Conservation (phyloP, 208 protist species). For the Naegleria fowleri region DNA sequence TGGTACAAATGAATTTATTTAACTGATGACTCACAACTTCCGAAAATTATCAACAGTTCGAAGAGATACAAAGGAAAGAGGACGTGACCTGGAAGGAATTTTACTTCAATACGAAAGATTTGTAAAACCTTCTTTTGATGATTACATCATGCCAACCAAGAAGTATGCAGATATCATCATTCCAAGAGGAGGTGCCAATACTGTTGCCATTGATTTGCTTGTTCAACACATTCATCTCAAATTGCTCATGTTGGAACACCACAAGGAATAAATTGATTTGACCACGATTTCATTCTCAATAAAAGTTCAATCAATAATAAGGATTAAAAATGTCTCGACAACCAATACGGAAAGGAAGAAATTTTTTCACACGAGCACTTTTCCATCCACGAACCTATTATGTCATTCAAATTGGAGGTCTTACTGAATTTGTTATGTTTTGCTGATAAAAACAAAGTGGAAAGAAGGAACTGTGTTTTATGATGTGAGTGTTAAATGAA, state of each 20-base stretch:
- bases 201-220: slow-evolving; percentile 68
- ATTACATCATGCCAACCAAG: slow-evolving; percentile 64
- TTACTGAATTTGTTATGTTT: not conserved
- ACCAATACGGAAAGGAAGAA: not conserved
- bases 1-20: too few relatives aligned
- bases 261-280: not conserved
- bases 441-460: not conserved
- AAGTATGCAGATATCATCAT: slow-evolving; percentile 73
- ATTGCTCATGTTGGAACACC: not conserved
- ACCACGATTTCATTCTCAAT: too few relatives aligned
- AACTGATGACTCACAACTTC: too few relatives aligned
- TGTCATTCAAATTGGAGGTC: not conserved
- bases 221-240: slow-evolving; percentile 53
- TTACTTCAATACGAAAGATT: slow-evolving; percentile 73
- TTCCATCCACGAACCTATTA: not conserved
- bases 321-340: not conserved
- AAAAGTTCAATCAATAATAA: too few relatives aligned
- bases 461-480: slow-evolving; percentile 4
- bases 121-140: slow-evolving; percentile 73
- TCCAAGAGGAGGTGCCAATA: slow-evolving; percentile 69
- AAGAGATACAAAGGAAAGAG: slow-evolving; percentile 71
- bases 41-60: slow-evolving; percentile 31
- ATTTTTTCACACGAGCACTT: not conserved
- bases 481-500: not conserved
- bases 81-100: slow-evolving; percentile 62